Evolutionary conservation across 495 filamentous ascomycete species (phyloP).

Genomic region (Aspergillus sparsus): DNA sequence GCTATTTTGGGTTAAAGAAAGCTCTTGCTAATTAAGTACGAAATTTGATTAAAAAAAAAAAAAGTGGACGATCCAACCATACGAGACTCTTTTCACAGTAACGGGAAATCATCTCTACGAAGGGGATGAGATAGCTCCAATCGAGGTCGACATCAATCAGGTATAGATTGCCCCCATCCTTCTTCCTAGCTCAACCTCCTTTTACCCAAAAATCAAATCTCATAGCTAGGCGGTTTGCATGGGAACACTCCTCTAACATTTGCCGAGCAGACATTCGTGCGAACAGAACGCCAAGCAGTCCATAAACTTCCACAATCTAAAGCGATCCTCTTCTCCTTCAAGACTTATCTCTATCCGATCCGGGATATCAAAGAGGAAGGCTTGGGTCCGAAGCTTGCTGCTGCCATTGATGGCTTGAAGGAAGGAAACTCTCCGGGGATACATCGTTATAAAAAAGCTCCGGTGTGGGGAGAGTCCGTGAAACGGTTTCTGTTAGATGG

Average conservation of each 20-base stretch:
- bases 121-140: constrained; percentile 18
- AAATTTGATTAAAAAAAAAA: too few relatives aligned
- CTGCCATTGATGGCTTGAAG: constrained; percentile 69
- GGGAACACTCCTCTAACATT: not conserved
- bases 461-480: constrained; percentile 63
- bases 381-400: constrained; percentile 57
- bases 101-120: constrained; percentile 27
- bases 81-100: constrained; percentile 17
- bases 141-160: constrained; percentile 14
- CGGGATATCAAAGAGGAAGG: constrained; percentile 67
- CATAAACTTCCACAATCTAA: constrained; percentile 63
- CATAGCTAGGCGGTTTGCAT: too few relatives aligned
- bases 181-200: too few relatives aligned
- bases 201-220: too few relatives aligned
- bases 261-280: constrained; percentile 31
- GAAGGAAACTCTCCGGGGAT: constrained; percentile 63
- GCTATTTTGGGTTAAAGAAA: too few relatives aligned
- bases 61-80: constrained; percentile 18
- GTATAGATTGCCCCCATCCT: not conserved
- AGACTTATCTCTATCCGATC: constrained; percentile 70
- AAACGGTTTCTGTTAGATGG: constrained; percentile 48
- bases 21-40: too few relatives aligned
- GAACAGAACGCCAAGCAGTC: constrained; percentile 71
- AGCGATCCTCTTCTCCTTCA: constrained; percentile 71
- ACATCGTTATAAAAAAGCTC: constrained; percentile 63